Conservation (phyloP, 441 rosid genomes). For the Syzygium malaccense region DNA sequence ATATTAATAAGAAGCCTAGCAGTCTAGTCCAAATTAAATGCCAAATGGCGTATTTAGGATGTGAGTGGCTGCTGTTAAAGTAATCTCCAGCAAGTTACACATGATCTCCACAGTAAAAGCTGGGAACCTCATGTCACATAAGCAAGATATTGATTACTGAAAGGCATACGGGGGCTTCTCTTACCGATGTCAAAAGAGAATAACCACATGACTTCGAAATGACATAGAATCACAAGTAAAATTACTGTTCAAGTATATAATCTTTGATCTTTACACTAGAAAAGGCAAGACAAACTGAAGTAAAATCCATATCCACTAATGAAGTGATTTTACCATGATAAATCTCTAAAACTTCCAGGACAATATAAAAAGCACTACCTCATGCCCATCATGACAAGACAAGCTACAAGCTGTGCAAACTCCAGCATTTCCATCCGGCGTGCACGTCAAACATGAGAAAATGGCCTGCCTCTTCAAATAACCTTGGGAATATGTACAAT, state of each 20-base stretch:
- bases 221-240: not conserved
- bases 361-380: slow-evolving; percentile 34
- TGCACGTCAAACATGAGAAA: slow-evolving; percentile 87
- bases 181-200: not conserved
- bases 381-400: slow-evolving; percentile 94
- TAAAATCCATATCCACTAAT: not conserved
- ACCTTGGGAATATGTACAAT: slow-evolving; percentile 76
- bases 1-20: not conserved
- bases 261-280: not conserved
- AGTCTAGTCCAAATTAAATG: not conserved
- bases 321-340: not conserved
- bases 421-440: slow-evolving; percentile 92
- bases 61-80: not conserved
- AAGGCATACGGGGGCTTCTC: not conserved
- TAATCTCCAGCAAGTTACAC: not conserved
- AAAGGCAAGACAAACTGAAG: not conserved
- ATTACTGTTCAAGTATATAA: not conserved
- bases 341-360: not conserved
- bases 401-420: slow-evolving; percentile 93
- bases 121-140: not conserved
- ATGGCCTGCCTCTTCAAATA: slow-evolving; percentile 91
- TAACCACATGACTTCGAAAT: not conserved
- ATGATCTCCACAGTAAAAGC: not conserved
- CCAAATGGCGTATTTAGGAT: not conserved
- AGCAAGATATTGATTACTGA: not conserved